Evolutionary conservation across 2,329 filamentous ascomycete genomes (phyloP), one percentile per base, ranked within the genome.

Genomic region (Microcyclospora tardicrescens): DNA sequence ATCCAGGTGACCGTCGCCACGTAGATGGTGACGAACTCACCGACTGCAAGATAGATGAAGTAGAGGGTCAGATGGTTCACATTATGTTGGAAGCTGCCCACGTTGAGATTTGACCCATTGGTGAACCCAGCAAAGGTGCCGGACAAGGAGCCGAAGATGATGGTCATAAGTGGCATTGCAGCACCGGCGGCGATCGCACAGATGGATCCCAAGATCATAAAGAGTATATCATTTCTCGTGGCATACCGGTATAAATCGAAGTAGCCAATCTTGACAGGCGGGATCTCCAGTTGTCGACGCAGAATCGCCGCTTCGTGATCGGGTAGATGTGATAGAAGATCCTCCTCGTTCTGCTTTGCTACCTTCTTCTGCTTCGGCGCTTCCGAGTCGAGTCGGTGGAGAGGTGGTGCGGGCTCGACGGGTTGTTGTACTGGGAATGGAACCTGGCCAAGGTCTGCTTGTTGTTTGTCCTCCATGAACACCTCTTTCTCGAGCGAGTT

Each of bases 1-100:
- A 95, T 93, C 64, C 93, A 95, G 14, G 84, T 84, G 13, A 93
- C 77, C 0, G 87, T 95, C 16, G 77, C 72, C 42, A 93, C 66
- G 58, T 93, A 93, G 33, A 79, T 73, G 2, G 79, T 77, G 34
- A 83, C 61, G 48, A 93, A 93, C 55, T 87, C 81, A 46, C 70
- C 85, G 41, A 93, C 77, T 33, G 75, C 85, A 34, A 94, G 72
- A 58, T 93, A 93, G 28, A 94, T 65, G 48, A 93, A 91, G 61
- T 93, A 93, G 28, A 93, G 62, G 10, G 86, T 81, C 50, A 80
- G 73, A 33, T 68, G 66, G 8, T 64, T 63, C 50, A 93, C 65
- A 42, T 76, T 63, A 38, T 63, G 45, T 36, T 71, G 68, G 60
- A 91, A 91, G 0, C 66, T 62, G 29, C 66, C 55, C 32, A 69